Evolutionary conservation across 345 rosid genomes (phyloP), one percentile per base, ranked within the genome.

Genomic region (Boechera divaricarpa): DNA sequence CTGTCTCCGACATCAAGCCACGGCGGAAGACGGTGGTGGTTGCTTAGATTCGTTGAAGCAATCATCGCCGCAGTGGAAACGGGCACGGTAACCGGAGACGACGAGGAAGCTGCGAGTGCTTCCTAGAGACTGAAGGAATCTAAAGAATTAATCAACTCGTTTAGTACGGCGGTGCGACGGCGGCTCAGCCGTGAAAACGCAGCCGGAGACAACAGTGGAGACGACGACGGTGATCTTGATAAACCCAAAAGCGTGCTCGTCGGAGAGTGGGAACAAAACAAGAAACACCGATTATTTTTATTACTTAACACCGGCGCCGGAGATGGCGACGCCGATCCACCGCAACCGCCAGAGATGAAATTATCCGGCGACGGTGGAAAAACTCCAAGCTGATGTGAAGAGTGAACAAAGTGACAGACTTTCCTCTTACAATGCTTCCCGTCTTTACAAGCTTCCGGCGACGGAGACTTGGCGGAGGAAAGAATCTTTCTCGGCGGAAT

Each of bases 121-220:
- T 90, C 87, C 32, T 42, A 76, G 56, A 91, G 67, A 53, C 73
- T 89, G 63, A 86, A 78, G 49, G 82, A 82, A 21, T 87, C 96
- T 73, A 91, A 65, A 64, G 93, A 78, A 52, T 55, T 71, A 79
- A 87, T 79, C 38, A 91, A 73, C 79, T 89, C 96, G 35, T 67
- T 81, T 0, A 89, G 64, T 10, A 67, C 66, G 6, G 67, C 47
- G 2, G 45, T 16, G 21, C 26, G 77, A 54, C n/a, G 79, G 49
- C 74, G 82, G 75, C 72, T 65, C 55, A 74, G 48, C 36, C 78
- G 65, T n/a, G 78, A 74, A 26, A 74, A 8, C 5, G 31, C 71
- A 9, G 81, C 79, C 0, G 97, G 97, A n/a, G 98, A 90, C 3
- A 88, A 13, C 13, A 94, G 92, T 41, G 91, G 89, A 4, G 93